These are phyloP conservation scores for Hanseniaspora opuntiae DNA, from an alignment of 805 yeast species.

Conservation along the genomic window DNA sequence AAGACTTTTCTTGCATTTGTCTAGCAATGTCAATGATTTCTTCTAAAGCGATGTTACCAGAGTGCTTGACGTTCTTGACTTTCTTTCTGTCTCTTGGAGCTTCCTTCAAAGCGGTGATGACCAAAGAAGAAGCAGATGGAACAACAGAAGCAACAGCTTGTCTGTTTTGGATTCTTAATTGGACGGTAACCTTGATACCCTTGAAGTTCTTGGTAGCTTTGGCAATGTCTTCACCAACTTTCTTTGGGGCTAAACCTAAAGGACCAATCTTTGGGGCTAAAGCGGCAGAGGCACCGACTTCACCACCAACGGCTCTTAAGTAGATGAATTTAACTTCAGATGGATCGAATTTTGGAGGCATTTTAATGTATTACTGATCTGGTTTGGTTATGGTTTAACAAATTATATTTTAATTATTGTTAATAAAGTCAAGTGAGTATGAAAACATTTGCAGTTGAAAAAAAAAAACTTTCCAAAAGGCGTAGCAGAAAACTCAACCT, in stretches of 20 bases:
- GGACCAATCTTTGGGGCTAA: constrained; percentile 99
- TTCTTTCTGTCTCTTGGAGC: constrained; percentile 99
- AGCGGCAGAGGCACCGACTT: constrained; percentile 98
- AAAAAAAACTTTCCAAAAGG: neutral
- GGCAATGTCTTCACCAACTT: constrained; percentile 99
- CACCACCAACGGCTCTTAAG: constrained; percentile 99
- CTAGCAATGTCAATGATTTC: constrained; percentile 96
- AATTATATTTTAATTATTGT: neutral
- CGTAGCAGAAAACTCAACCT: neutral
- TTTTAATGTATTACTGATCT: constrained; percentile 26
- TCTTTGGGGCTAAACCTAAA: constrained; percentile 98
- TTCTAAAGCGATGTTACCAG: constrained; percentile 94
- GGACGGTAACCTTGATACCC: constrained; percentile 98
- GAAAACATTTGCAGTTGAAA: neutral
- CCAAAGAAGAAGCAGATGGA: constrained; percentile 97
- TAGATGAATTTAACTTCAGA: constrained; percentile 94
- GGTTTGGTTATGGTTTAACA: constrained; percentile 13
- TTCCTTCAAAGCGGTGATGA: constrained; percentile 98
- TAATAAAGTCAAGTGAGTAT: neutral
- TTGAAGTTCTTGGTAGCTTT: constrained; percentile 98
- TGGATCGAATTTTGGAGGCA: constrained; percentile 99
- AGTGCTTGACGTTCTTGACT: constrained; percentile 99
- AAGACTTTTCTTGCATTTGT: constrained; percentile 92
- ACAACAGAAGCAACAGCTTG: constrained; percentile 98
- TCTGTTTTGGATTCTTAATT: constrained; percentile 98